A percentile compares a stretch with the other conserved stretches of the same genome.
Evolutionary conservation across 2,329 filamentous ascomycete genomes (phyloP).

Genomic region (Samsoniella hepiali): DNA sequence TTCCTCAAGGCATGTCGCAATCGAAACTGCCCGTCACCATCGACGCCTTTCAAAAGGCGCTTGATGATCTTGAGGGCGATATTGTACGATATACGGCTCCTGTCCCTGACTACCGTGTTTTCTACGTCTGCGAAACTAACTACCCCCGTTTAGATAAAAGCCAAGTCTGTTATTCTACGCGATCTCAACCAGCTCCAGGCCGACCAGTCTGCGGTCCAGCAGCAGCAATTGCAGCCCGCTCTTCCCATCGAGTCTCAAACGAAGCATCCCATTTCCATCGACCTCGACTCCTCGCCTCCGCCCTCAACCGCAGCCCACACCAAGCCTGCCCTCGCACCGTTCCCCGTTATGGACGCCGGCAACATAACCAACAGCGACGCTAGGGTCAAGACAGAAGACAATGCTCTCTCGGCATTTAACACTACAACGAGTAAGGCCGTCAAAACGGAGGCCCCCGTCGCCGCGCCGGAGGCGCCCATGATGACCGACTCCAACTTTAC

Average conservation of each 20-base stretch:
- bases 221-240: constrained; percentile 23
- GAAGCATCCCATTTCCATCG: constrained; percentile 36
- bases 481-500: constrained; percentile 46
- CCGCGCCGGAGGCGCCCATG: constrained; percentile 13
- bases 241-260: constrained; percentile 35
- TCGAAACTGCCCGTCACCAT: constrained; percentile 47
- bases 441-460: constrained; percentile 19
- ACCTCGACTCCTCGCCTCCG: constrained; percentile 35
- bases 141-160: constrained; percentile 33
- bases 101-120: background rate
- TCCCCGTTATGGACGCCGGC: constrained; percentile 51
- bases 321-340: constrained; percentile 39
- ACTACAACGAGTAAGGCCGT: background rate
- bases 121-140: constrained; percentile 8
- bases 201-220: constrained; percentile 25
- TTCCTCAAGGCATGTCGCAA: constrained; percentile 33
- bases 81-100: constrained; percentile 43
- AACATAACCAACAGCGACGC: constrained; percentile 13
- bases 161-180: constrained; percentile 54
- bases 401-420: constrained; percentile 4
- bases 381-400: constrained; percentile 30
- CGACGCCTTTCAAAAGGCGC: constrained; percentile 47
- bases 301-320: constrained; percentile 8
- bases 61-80: constrained; percentile 56
- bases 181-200: constrained; percentile 46